A percentile compares a stretch with the other conserved stretches of the same genome.
Evolutionary conservation across 805 yeast genomes (phyloP).

Genomic region (Cyberlindnera misumaiensis): DNA sequence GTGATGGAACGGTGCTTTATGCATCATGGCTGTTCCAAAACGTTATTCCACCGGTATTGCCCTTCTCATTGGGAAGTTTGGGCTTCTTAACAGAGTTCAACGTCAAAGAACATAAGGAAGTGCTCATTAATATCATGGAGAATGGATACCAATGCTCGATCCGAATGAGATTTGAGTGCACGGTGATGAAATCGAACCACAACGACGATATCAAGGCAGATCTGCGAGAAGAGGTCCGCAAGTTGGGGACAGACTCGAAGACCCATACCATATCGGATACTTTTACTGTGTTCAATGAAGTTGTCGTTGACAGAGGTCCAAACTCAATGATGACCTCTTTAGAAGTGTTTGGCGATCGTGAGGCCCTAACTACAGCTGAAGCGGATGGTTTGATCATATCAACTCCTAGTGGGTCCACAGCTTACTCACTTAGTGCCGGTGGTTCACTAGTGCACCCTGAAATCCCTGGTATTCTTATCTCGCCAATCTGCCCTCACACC

Average conservation of each 20-base stretch:
- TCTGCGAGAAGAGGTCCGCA: conserved; percentile 22
- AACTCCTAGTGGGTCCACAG: conserved; percentile 64
- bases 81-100: conserved; percentile 59
- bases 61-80: conserved; percentile 59
- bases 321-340: conserved; percentile 44
- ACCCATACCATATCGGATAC: conserved; percentile 27
- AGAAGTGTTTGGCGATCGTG: conserved; percentile 42
- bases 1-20: conserved; percentile 65
- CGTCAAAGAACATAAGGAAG: conserved; percentile 29
- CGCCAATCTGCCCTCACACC: conserved; percentile 51
- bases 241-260: conserved; percentile 15
- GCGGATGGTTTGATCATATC: conserved; percentile 63
- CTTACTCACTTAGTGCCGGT: conserved; percentile 47
- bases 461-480: conserved; percentile 47
- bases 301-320: conserved; percentile 47
- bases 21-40: conserved; percentile 56
- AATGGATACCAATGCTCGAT: conserved; percentile 41
- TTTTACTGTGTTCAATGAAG: conserved; percentile 42
- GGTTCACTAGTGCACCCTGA: conserved; percentile 50
- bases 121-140: conserved; percentile 30
- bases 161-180: conserved; percentile 45
- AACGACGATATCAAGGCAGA: conserved; percentile 6
- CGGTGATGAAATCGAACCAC: conserved; percentile 31
- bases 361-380: conserved; percentile 50
- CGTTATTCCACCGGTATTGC: conserved; percentile 57